Percentiles rank a stretch among this genome's conserved stretches.
These are phyloP conservation scores for Erysimum cheiranthoides DNA, from an alignment of 345 rosid species.

Conservation along the genomic window DNA sequence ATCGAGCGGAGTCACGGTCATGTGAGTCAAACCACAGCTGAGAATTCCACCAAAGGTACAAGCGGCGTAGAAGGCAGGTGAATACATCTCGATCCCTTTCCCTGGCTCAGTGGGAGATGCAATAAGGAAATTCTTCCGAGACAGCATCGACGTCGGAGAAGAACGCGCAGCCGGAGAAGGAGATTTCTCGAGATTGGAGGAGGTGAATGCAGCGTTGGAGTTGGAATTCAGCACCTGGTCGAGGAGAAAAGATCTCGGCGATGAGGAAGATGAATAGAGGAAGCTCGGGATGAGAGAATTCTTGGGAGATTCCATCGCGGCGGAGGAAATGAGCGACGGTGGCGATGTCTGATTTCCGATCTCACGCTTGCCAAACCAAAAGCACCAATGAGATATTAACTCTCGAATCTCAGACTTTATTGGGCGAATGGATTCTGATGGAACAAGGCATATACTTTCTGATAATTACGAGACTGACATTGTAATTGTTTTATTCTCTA, in stretches of 20 bases:
- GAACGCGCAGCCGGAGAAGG: conserved; percentile 38
- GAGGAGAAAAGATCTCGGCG: conserved; percentile 48
- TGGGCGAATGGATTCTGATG: conserved; percentile 23
- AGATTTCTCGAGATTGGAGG: conserved; percentile 44
- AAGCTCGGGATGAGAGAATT: conserved; percentile 68
- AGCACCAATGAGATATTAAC: conserved; percentile 28
- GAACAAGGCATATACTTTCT: conserved; percentile 31
- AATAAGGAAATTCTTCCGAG: conserved; percentile 43
- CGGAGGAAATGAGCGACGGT: conserved; percentile 26
- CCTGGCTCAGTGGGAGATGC: conserved; percentile 75
- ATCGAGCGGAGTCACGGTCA: conserved; percentile 95
- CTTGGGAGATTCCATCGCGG: conserved; percentile 61
- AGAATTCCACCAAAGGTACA: conserved; percentile 89
- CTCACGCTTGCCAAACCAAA: conserved; percentile 45
- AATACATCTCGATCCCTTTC: conserved; percentile 83
- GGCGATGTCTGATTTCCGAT: conserved; percentile 35
- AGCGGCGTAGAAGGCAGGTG: conserved; percentile 88
- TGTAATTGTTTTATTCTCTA: not conserved
- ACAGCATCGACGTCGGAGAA: conserved; percentile 36
- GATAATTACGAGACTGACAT: conserved; percentile 35
- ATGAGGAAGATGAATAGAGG: conserved; percentile 61
- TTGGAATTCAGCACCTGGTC: conserved; percentile 47
- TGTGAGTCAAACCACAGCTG: conserved; percentile 97
- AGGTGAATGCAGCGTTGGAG: conserved; percentile 39
- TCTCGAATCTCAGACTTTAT: conserved; percentile 47